Base-by-base conservation (phyloP, 1,284 basidiomycete species). In the Ustilago curta region DNA sequence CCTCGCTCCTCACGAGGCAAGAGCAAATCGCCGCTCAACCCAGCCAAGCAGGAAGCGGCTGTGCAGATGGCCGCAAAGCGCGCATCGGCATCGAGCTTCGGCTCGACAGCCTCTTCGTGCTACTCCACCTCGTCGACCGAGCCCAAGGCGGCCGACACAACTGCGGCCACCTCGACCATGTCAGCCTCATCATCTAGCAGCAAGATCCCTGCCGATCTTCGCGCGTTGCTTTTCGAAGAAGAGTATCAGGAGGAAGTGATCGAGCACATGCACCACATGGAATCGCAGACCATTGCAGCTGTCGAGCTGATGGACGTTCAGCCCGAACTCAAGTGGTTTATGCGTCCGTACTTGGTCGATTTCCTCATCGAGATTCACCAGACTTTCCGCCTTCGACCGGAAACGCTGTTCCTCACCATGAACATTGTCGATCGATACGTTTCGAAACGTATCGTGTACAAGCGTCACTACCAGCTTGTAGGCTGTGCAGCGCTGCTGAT, bases 401-500 rank as follows among this genome's bases (percentile, higher is more conserved):
- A 99, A 87, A 99, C 97, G 2, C 90, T 99, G 67, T 99, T 97
- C 87, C 92, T 99, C 84, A 93, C 96, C 27, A 90, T 98, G 87
- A 99, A 99, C 88, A 96, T 99, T 85, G 91, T 99, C 85, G 97
- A 99, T 87, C 94, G 97, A 79, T 99, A 99, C 86, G 94, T 99
- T 31, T 98, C 97, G 56, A 94, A 95, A 79, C 93, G 97, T 48
- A 92, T 99, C 77, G 97, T 99, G 59, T 98, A 95, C 88, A 95
- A 95, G 88, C 97, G 97, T 86, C 97, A 99, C 87, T 99, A 98
- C 86, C 97, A 99, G 85, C 92, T 99, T 55, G 96, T 99, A 57
- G 97, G 97, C 35, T 99, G 97, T 83, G 94, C 96, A 14, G 95
- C 97, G 21, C 89, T 99, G 5, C 96, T 96, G 94, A 98, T 99